A percentile compares a stretch with the other conserved stretches of the same genome.
phyloP scores from a whole-genome alignment of 176 grass and related monocot genomes.

The Pontederia paniculata region DNA sequence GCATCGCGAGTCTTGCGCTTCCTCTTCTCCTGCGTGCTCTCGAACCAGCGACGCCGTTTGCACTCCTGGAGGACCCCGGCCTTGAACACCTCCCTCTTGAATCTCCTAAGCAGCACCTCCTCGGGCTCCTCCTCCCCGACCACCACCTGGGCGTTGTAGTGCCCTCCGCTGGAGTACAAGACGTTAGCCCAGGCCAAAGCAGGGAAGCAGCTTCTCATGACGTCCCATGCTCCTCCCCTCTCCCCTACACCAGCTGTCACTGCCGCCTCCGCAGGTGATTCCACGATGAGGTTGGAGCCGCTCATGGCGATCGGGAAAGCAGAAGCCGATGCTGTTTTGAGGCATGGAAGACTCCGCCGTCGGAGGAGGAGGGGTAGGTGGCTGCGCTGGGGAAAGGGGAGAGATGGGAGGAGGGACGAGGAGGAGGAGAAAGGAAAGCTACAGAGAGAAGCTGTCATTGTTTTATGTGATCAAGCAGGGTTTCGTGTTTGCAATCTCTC shows the following conservation, averaged over 20 bases:
- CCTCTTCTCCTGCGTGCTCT: conserved; percentile 51
- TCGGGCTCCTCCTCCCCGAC: conserved; percentile 33
- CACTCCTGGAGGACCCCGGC: conserved; percentile 59
- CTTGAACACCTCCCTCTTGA: conserved; percentile 39
- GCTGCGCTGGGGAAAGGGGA: too few species aligned
- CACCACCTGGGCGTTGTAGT: conserved; percentile 55
- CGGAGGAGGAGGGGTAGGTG: too few species aligned
- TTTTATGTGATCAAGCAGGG: too few species aligned
- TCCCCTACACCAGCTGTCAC: too few species aligned
- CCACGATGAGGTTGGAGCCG: neutral
- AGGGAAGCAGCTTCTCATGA: neutral
- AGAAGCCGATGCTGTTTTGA: neutral
- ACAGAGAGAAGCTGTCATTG: too few species aligned
- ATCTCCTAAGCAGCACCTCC: conserved; percentile 35
- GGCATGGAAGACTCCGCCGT: too few species aligned
- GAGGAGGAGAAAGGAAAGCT: too few species aligned
- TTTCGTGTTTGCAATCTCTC: too few species aligned
- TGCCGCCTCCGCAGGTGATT: neutral
- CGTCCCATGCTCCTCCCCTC: neutral
- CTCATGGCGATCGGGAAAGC: neutral
- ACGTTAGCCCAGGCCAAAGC: conserved; percentile 3
- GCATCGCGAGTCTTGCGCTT: conserved; percentile 48
- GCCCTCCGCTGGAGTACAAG: conserved; percentile 30
- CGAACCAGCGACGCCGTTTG: conserved; percentile 45
- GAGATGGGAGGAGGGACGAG: too few species aligned